Evolutionary conservation across 805 yeast species (phyloP).

Genomic region (Kregervanrija delftensis): DNA sequence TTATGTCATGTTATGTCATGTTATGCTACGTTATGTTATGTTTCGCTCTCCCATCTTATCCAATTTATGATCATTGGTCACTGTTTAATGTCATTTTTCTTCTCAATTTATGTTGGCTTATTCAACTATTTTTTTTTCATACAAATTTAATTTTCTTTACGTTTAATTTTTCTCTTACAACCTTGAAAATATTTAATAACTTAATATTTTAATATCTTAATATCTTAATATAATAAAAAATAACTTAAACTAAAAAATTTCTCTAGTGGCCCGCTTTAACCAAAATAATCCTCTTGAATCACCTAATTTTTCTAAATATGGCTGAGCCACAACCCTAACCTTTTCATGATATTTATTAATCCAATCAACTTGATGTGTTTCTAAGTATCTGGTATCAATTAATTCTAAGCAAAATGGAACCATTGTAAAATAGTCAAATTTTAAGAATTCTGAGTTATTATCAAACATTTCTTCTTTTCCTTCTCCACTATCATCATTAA

Average conservation of each 20-base stretch:
- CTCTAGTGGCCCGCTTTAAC: slow-evolving; percentile 59
- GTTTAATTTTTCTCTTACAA: neutral
- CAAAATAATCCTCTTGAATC: slow-evolving; percentile 60
- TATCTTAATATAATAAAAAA: neutral
- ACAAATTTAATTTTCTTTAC: no score
- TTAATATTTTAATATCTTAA: neutral
- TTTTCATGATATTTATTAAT: slow-evolving; percentile 58
- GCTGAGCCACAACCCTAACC: slow-evolving; percentile 47
- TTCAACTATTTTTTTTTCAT: neutral
- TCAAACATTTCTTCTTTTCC: slow-evolving; percentile 1
- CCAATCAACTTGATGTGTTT: slow-evolving; percentile 56
- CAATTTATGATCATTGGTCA: no score
- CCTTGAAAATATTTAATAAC: no score
- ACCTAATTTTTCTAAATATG: slow-evolving; percentile 43
- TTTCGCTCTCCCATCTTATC: no score
- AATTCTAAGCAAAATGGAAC: slow-evolving; percentile 79
- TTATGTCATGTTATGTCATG: neutral
- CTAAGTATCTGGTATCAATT: slow-evolving; percentile 55
- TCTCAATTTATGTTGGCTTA: neutral
- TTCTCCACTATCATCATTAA: slow-evolving; percentile 40
- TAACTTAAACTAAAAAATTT: neutral
- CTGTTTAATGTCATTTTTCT: neutral
- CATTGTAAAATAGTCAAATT: slow-evolving; percentile 77
- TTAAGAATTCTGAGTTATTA: slow-evolving; percentile 23
- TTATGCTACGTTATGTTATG: no score